phyloP scores from a whole-genome alignment of 768 basidiomycete species.

The Zangia roseola region DNA sequence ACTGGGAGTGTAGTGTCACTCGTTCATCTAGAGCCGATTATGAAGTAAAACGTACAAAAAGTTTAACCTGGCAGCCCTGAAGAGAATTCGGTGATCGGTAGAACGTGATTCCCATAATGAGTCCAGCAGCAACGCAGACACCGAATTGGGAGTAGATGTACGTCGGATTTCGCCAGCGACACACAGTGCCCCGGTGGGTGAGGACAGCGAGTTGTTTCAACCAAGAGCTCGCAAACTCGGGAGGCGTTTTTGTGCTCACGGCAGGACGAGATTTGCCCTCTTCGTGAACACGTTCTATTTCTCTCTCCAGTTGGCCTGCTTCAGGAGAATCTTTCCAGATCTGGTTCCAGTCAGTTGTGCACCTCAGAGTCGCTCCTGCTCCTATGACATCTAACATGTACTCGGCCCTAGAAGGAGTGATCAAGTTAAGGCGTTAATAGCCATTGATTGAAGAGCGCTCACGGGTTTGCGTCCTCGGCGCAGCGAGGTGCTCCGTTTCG shows the following conservation, averaged over 20 bases:
- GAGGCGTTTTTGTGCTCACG: conserved; percentile 18
- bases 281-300: conserved; percentile 44
- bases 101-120: conserved; percentile 46
- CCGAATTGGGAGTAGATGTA: conserved; percentile 40
- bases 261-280: conserved; percentile 32
- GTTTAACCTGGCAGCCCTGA: conserved; percentile 42
- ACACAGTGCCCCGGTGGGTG: conserved; percentile 29
- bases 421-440: too few species aligned
- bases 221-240: conserved; percentile 41
- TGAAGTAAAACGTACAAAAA: conserved; percentile 34
- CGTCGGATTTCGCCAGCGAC: conserved; percentile 41
- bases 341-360: conserved; percentile 47
- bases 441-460: too few species aligned
- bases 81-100: conserved; percentile 34
- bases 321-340: conserved; percentile 48
- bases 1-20: too few species aligned
- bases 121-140: conserved; percentile 33
- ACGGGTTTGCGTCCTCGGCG: conserved; percentile 23
- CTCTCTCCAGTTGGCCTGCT: conserved; percentile 33
- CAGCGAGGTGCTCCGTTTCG: conserved; percentile 22
- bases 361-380: conserved; percentile 50
- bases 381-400: conserved; percentile 55
- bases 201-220: conserved; percentile 34
- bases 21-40: too few species aligned
- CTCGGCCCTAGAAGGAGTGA: too few species aligned